Conservation (phyloP, 2,329 filamentous ascomycete species). For the Botrytis paeoniae region DNA sequence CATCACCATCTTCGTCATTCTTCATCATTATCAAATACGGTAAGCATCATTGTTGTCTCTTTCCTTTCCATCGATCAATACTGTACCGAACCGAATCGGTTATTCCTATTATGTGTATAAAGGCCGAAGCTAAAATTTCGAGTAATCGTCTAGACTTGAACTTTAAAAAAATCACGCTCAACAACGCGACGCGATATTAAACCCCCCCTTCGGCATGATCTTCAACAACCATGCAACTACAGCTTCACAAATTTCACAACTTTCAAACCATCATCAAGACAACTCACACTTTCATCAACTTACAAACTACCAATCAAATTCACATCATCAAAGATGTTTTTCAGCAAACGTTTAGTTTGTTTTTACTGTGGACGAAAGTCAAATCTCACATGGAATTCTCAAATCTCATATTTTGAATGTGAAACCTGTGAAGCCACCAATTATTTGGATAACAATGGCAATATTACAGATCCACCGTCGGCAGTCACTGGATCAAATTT, state of each 20-base stretch:
- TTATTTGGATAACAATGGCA: slow-evolving; percentile 84
- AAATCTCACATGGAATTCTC: slow-evolving; percentile 54
- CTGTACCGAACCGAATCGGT: neutral
- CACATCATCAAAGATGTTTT: slow-evolving; percentile 27
- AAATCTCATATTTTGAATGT: slow-evolving; percentile 67
- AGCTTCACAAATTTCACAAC: neutral
- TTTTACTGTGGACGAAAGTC: slow-evolving; percentile 81
- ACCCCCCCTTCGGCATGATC: neutral
- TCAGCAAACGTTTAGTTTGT: slow-evolving; percentile 54
- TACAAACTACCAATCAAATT: neutral
- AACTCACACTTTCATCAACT: neutral
- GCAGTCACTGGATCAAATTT: slow-evolving; percentile 50
- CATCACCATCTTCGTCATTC: neutral
- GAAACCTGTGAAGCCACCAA: slow-evolving; percentile 80
- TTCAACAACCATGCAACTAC: neutral
- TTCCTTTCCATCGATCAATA: neutral
- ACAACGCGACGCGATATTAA: neutral
- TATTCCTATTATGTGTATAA: neutral
- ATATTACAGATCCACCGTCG: slow-evolving; percentile 83
- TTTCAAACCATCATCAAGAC: neutral
- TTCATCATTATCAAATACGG: neutral
- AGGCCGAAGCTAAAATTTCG: neutral
- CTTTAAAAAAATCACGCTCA: slow-evolving; percentile 4
- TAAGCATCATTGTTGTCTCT: neutral
- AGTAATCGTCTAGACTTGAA: neutral